Conservation (phyloP, 441 rosid genomes). For the Pelargonium fulgidum region DNA sequence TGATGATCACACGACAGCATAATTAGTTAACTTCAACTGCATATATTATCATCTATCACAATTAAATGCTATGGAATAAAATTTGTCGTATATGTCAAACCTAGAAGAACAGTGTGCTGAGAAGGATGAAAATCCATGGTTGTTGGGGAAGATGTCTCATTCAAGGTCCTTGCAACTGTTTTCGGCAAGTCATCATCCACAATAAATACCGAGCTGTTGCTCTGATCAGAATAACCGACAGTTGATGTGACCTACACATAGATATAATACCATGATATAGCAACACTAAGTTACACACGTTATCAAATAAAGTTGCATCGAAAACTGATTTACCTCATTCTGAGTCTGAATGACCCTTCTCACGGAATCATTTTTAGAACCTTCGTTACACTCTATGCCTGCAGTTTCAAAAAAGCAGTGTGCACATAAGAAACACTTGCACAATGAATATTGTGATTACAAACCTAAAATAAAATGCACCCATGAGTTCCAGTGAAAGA, state of each 20-base stretch:
- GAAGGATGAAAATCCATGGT: slow-evolving; percentile 83
- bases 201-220: slow-evolving; percentile 48
- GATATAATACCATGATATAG: background rate
- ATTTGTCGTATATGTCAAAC: slow-evolving; percentile 26
- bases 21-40: background rate
- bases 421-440: background rate
- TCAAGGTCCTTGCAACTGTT: slow-evolving; percentile 43
- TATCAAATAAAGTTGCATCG: background rate
- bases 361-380: background rate
- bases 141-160: slow-evolving; percentile 58
- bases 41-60: background rate
- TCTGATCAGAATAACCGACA: slow-evolving; percentile 26
- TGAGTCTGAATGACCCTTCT: background rate
- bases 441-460: background rate
- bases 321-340: background rate
- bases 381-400: background rate
- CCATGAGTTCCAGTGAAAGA: background rate
- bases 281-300: background rate
- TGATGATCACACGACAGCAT: slow-evolving; percentile 18
- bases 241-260: background rate
- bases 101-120: slow-evolving; percentile 65
- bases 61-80: background rate
- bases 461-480: background rate
- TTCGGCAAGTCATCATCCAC: slow-evolving; percentile 71
- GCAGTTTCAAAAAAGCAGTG: background rate